Conservation (phyloP, 495 filamentous ascomycete genomes). For the Articulospora tetracladia region DNA sequence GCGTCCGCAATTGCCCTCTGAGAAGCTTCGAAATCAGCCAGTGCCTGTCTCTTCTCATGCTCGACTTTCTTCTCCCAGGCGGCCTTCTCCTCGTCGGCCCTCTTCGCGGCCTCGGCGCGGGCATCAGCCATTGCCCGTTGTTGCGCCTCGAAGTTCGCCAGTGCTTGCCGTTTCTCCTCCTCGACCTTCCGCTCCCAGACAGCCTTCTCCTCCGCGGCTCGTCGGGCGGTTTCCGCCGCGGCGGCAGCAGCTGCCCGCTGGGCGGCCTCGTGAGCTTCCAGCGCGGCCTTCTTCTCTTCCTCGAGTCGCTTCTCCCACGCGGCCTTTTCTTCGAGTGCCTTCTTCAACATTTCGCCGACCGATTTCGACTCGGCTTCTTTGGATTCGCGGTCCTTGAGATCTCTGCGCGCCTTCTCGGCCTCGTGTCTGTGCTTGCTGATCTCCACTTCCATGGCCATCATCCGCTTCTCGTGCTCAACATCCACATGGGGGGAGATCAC, state of each 20-base stretch:
- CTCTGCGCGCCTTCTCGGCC: slow-evolving; percentile 6
- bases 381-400: slow-evolving; percentile 2
- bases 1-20: slow-evolving; percentile 12
- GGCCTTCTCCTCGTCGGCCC: slow-evolving; percentile 38
- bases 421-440: slow-evolving; percentile 37
- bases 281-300: slow-evolving; percentile 18
- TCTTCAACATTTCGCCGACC: slow-evolving; percentile 37
- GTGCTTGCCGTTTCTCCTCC: slow-evolving; percentile 14
- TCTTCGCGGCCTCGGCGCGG: slow-evolving; percentile 21
- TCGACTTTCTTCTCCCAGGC: slow-evolving; percentile 36
- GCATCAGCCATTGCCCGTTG: slow-evolving; percentile 32
- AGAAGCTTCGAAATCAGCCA: not conserved
- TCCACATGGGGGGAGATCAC: slow-evolving; percentile 21
- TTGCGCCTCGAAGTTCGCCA: slow-evolving; percentile 24
- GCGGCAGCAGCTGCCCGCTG: not conserved
- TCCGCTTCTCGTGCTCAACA: slow-evolving; percentile 37
- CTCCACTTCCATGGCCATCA: slow-evolving; percentile 39
- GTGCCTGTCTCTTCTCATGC: slow-evolving; percentile 19
- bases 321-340: slow-evolving; percentile 38
- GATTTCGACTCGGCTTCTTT: slow-evolving; percentile 14
- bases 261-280: not conserved
- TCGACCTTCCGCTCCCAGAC: slow-evolving; percentile 13
- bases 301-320: slow-evolving; percentile 35
- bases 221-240: not conserved
- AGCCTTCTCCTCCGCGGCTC: slow-evolving; percentile 15